Evolutionary conservation across 2,329 filamentous ascomycete genomes (phyloP), one percentile per base, ranked within the genome.

Genomic region (Penicillium rolfsii): DNA sequence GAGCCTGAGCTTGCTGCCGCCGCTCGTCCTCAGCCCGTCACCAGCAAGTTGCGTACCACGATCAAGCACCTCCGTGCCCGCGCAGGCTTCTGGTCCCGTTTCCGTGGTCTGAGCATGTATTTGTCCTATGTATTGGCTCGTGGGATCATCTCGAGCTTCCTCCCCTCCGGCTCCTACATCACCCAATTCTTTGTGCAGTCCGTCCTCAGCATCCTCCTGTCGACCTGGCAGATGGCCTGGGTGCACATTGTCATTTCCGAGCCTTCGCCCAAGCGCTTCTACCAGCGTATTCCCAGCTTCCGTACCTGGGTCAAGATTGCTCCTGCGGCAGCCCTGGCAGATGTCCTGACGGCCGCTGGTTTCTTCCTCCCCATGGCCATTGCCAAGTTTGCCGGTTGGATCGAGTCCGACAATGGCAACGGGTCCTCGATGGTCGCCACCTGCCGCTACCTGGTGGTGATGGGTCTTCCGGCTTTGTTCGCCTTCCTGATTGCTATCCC

Each of bases 171-270:
- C 24, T 66, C 80, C 59, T 71, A 80, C 54, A 66, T 88, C 57
- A 71, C 78, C 65, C 65, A 78, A 70, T 73, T 79, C 28, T 41
- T 90, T 57, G 80, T 81, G 57, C 82, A 82, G 56, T 82, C 89
- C 53, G 59, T 89, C 45, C 81, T 86, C 28, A 82, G 85, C 55
- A 75, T 94, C 24, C 75, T 84, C 22, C 80, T 91, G 35, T 85
- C 89, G 40, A 89, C 89, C 70, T 76, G 94, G 61, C 85, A 87
- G 74, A 85, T 93, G 67, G 84, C 87, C 56, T 97, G 93, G 92
- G 91, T 93, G 3, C 92, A 97, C 76, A 88, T 91, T 70, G 86
- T 96, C 73, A 93, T 97, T 72, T 88, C 91, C 1, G 82, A 86
- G 56, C 86, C 87, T 5, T 88, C 85, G 59, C 72, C 81, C 52